Base-by-base conservation (phyloP, 192 early-diverging fungal genomes). In the Coemansia sp. region DNA sequence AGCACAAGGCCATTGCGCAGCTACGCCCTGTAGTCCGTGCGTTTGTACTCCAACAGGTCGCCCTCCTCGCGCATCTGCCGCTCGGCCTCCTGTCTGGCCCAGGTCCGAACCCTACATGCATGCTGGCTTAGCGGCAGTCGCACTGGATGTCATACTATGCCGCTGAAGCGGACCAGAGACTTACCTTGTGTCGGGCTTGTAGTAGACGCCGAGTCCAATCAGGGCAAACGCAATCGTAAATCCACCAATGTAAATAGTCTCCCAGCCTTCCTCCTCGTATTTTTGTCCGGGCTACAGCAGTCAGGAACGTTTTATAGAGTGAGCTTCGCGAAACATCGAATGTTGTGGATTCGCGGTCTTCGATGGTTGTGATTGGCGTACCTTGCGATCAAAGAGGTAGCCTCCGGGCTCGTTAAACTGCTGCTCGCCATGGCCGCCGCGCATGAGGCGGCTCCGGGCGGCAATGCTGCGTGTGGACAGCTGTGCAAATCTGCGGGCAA, bases 101-200 rank as follows among this genome's bases (percentile, higher is more conserved):
- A 89, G 17, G 84, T 83, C 45, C 83, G 78, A 43, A 90, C 62
- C 56, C 83, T 86, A 78, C 9, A 3, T 32, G 29, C 20, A 30
- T 48, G 14, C 15, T 17, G 12, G 42, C 23, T 20, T 20, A 8
- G 10, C 22, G 12, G 22, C 12, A 26, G 21, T 12, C 34, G 15
- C 14, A n/a, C 15, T 36, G 15, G 3, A 3, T n/a, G 15, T 36
- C n/a, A 12, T 25, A 4, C 12, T 0, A 11, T 22, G 15, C 21
- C 12, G 42, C 22, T 22, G 11, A 21, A 12, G 2, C 11, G 12
- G 7, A 25, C 42, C 32, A 8, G 6, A 8, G 3, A 39, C 49
- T 63, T 81, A 85, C 85, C 82, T 88, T 20, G 85, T 86, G 58
- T 90, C 85, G 14, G 89, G 89, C 74, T 87, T 87, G 79, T 88